Evolutionary conservation across 164 flowering plant genomes (phyloP).

Genomic region (Magnolia kwangsiensis): DNA sequence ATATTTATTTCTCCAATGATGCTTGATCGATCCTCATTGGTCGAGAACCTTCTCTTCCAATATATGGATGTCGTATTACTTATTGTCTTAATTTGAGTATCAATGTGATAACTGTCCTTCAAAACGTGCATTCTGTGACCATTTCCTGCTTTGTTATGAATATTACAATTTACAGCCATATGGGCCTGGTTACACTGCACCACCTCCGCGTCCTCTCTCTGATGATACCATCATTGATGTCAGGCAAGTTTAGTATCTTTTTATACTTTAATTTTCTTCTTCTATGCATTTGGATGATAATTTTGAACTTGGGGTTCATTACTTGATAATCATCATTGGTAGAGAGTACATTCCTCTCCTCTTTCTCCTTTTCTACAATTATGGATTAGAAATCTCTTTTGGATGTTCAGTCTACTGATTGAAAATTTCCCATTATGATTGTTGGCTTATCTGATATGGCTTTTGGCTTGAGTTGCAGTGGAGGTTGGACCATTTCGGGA

Average conservation of each 20-base stretch:
- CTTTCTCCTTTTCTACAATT: background rate
- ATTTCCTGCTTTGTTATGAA: background rate
- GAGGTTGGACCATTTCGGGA: constrained; percentile 86
- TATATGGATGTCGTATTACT: too few species aligned
- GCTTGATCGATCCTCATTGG: too few species aligned
- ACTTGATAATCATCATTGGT: background rate
- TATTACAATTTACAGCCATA: constrained; percentile 48
- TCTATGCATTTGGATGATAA: background rate
- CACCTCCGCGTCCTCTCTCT: constrained; percentile 50
- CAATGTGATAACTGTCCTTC: too few species aligned
- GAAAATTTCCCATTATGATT: background rate
- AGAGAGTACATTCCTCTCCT: too few species aligned
- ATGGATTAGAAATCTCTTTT: constrained; percentile 1
- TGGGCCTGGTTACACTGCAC: constrained; percentile 85
- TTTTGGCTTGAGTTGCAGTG: constrained; percentile 41
- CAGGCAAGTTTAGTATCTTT: constrained; percentile 40
- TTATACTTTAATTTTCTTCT: background rate
- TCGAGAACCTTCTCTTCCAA: too few species aligned
- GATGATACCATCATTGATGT: constrained; percentile 82
- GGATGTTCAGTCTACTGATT: background rate
- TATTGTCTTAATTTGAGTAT: too few species aligned
- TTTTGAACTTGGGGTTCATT: background rate
- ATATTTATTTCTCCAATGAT: too few species aligned
- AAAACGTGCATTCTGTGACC: background rate
- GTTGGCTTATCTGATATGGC: background rate